phyloP scores from a whole-genome alignment of 495 filamentous ascomycete species.

The Bathelium albidoporum region DNA sequence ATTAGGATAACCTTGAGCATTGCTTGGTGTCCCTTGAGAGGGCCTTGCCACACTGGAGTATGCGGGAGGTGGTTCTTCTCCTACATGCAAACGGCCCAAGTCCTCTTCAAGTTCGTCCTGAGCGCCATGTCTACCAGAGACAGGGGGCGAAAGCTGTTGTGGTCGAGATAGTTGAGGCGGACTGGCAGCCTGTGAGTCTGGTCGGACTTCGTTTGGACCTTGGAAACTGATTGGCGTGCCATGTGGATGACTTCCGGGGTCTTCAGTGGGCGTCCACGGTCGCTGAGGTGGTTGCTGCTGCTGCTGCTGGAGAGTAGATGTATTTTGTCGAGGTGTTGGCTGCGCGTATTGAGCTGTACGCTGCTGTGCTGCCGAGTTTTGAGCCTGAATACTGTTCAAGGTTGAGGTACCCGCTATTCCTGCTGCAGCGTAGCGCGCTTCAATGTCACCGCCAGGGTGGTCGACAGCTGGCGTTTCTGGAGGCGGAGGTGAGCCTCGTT shows the following conservation, averaged over 20 bases:
- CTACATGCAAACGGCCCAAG: constrained; percentile 75
- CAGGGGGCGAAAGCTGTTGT: constrained; percentile 20
- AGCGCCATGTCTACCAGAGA: constrained; percentile 22
- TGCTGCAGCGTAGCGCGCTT: constrained; percentile 78
- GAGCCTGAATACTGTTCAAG: constrained; percentile 65
- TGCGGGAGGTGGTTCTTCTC: constrained; percentile 77
- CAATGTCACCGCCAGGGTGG: constrained; percentile 67
- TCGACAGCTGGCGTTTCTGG: constrained; percentile 87
- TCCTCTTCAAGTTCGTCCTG: constrained; percentile 70
- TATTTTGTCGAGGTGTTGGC: constrained; percentile 23
- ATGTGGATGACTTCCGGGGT: constrained; percentile 77
- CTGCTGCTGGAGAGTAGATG: constrained; percentile 28
- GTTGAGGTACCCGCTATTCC: constrained; percentile 80
- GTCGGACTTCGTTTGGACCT: constrained; percentile 53
- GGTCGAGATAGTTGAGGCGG: constrained; percentile 23
- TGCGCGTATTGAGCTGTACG: constrained; percentile 63
- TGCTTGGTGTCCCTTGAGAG: constrained; percentile 26
- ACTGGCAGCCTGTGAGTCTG: constrained; percentile 25
- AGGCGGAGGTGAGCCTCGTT: constrained; percentile 86
- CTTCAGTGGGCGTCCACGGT: constrained; percentile 94
- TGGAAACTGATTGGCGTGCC: constrained; percentile 92
- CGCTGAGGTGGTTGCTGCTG: constrained; percentile 44
- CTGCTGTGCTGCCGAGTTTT: constrained; percentile 71
- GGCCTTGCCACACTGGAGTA: constrained; percentile 61
- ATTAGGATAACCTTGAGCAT: constrained; percentile 56